Base-by-base conservation (phyloP, 2,329 filamentous ascomycete genomes). In the Phaeosphaeriaceae sp. region DNA sequence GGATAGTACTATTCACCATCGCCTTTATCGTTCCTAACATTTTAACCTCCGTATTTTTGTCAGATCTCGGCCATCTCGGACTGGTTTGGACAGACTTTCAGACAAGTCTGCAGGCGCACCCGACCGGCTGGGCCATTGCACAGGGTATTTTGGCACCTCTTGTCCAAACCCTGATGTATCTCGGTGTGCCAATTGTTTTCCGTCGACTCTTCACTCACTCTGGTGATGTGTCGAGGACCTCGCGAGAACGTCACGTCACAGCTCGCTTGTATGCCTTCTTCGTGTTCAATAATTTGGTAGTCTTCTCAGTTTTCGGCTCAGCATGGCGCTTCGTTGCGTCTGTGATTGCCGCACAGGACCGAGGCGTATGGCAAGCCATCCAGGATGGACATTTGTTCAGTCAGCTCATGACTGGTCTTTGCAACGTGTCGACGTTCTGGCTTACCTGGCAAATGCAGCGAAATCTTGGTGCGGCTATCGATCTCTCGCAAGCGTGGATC, bases 261-360 rank as follows among this genome's bases (percentile, higher is more conserved):
- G 89, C 88, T 61, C 96, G 96, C 76, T 84, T 99, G 1, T 99
- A 96, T 78, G 86, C 90, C n/a, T 99, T 99, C 81, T 98, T 98
- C 79, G 87, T 97, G 52, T 93, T 99, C 83, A 98, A 99, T 85
- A 97, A 98, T 75, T 79, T 98, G 54, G 82, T 98, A 62, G 88
- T 98, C 51, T 97, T 98, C 78, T 97, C 93, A 4, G 81, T 97
- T 7, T 98, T 98, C 77, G 92, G 92, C 45, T 89, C 91, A 0
- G 80, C 93, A n/a, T 97, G 91, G 90, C 83, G 83, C 0, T 95
- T 93, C 67, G 83, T 93, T 5, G 81, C 88, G 1, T 82, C 82
- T 2, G 88, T 97, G 40, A 81, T 94, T 48, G 76, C 67, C 22
- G 73, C 73, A 84, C 19, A 74, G 81, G 15, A 79, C 81, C 1